Evolutionary conservation across 257 asterid genomes (phyloP).

Genomic region (Solanum pinnatisectum): DNA sequence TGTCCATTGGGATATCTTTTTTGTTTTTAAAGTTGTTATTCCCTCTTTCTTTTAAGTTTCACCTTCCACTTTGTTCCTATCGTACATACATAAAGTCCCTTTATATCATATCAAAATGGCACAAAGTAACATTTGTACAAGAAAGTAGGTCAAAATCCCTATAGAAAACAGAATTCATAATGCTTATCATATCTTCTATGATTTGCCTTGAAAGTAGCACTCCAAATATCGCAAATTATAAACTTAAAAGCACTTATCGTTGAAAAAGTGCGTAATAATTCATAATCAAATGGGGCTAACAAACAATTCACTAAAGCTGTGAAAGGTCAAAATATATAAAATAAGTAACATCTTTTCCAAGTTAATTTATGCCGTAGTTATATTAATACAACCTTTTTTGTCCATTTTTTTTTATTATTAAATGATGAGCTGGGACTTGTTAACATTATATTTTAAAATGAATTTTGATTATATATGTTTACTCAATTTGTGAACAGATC

Average conservation of each 20-base stretch:
- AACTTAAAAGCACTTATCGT: neutral
- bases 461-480: neutral
- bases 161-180: neutral
- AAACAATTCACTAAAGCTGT: neutral
- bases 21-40: neutral
- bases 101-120: neutral
- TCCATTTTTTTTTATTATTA: neutral
- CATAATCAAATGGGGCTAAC: neutral
- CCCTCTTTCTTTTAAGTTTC: neutral
- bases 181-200: neutral
- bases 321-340: neutral
- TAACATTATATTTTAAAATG: neutral
- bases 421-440: neutral
- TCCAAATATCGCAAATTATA: neutral
- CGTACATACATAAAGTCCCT: neutral
- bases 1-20: neutral
- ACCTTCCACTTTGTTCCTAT: neutral
- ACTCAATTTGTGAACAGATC: slow-evolving; percentile 18
- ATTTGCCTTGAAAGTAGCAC: neutral
- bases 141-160: neutral
- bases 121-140: neutral
- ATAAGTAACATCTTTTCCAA: neutral
- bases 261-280: neutral
- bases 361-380: neutral
- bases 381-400: neutral